Base-by-base conservation (phyloP, 208 protist species). In the Wallacemonas sp. region DNA sequence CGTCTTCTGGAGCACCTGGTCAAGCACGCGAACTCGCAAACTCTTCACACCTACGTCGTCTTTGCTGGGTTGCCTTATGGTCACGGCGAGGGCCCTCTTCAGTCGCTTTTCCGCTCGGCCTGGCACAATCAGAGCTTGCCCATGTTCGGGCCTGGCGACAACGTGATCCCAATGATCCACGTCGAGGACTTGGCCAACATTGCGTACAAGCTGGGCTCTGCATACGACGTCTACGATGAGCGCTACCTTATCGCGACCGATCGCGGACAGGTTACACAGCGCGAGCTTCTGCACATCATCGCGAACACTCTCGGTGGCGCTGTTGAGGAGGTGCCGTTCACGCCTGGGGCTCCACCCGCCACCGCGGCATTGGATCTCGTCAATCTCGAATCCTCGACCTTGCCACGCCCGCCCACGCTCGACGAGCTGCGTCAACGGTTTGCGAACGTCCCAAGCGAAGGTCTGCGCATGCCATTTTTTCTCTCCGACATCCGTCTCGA, bases 221-320 rank as follows among this genome's bases (percentile, higher is more conserved):
- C 78, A 15, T 88, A 93, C 51, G 80, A 90, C 28, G 82, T 86
- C 22, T 73, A 93, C 33, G 84, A 90, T 19, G 81, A 95, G 42
- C 89, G 91, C 22, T 97, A 98, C 71, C 60, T 96, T 47, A 85
- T 98, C 68, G 94, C 86, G 1, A 88, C 96, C 9, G 96, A 98
- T 69, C 86, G 94, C 19, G 84, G 82, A n/a, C 76, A 86, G 27
- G 44, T 86, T n/a, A 96, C 91, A 26, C 84, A 88, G 70, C 60
- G 62, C 14, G 77, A 96, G 60, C 66, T 98, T 33, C 70, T 96
- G 6, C 54, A 90, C 27, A 69, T 79, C 1, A 62, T 98, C 28
- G 62, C 75, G 22, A 58, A 82, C 26, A 69, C 58, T 30, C 66
- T 97, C 28, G 91, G 88, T n/a, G 88, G 75, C 24, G 58, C 24